Evolutionary conservation across 179 eudicot genomes (phyloP), one percentile per base, ranked within the genome.

Genomic region (Nepenthes alata): DNA sequence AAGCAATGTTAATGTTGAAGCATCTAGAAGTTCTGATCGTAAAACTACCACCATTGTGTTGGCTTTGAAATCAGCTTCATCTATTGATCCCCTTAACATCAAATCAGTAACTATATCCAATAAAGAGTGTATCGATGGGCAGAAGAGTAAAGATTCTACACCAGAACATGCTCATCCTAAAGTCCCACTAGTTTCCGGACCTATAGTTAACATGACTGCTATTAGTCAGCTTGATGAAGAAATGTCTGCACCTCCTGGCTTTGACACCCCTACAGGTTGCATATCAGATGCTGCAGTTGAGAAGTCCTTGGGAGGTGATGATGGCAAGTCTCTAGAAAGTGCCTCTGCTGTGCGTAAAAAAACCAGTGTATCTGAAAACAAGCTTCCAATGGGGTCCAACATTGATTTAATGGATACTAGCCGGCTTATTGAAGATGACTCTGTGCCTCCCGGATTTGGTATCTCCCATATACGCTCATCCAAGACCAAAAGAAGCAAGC

Each of bases 241-340:
- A 64, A 62, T 78, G 65, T 52, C 70, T 63, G 80, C 74, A 2
- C 82, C 82, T 35, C 82, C 82, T 52, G 82, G 82, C 48, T 78
- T 78, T 66, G 77, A 75, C 61, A 75, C 74, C 36, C 68, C 78
- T 61, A 69, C 66, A 62, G 35, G 61, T 9, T 72, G 44, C 49
- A 14, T 58, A 47, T 58, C 67, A 11, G 67, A 62, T 64, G 51
- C 64, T 44, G 5, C 50, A 13, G 55, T 65, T 56, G 65, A 37
- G 25, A 74, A 54, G 59, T 37, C 78, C 10, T 55, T 37, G 48
- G 67, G 67, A 55, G 48, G 63, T 12, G 58, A 59, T 14, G 69
- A 44, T 65, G 12, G 38, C 16, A 52, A 59, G 14, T 13, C 16
- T 37, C n/a, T 14, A 34, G 39, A 47, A 57, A 52, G 53, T 37